phyloP scores from a whole-genome alignment of 306 rosid genomes.

The Morella rubra region DNA sequence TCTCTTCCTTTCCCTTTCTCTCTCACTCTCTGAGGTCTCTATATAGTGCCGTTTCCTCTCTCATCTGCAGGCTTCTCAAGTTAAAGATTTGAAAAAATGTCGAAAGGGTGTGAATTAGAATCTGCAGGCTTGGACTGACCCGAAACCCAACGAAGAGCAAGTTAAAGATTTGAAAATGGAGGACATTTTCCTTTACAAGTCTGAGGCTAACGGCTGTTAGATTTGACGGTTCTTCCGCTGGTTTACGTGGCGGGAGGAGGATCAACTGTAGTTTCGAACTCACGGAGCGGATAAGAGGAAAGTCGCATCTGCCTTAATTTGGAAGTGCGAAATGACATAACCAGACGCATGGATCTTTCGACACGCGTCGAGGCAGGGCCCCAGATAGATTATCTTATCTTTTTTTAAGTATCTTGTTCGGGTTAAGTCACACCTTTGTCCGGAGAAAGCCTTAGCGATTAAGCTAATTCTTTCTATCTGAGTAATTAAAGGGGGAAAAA shows the following conservation, averaged over 20 bases:
- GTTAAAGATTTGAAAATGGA: not conserved
- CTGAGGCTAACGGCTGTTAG: not conserved
- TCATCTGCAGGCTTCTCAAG: no score
- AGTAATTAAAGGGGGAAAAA: no score
- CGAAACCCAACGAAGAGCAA: not conserved
- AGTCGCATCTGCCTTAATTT: not conserved
- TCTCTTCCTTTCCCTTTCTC: not conserved
- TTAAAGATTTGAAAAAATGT: no score
- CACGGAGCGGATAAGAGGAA: conserved; percentile 15
- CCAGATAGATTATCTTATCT: no score
- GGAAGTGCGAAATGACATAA: conserved; percentile 8
- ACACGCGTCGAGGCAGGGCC: conserved; percentile 29
- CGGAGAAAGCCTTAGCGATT: no score
- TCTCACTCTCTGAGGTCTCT: conserved; percentile 2
- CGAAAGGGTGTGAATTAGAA: not conserved
- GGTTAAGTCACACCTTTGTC: no score
- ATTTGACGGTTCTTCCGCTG: not conserved
- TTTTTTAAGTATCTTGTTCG: no score
- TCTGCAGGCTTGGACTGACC: not conserved
- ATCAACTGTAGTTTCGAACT: conserved; percentile 10
- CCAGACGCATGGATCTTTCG: not conserved
- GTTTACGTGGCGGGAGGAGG: conserved; percentile 32
- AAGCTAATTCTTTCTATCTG: no score
- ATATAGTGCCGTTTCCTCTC: conserved; percentile 34
- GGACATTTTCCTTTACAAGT: not conserved